Percentiles rank a stretch among this genome's conserved stretches.
Conservation (phyloP, 2,329 filamentous ascomycete genomes). For the Epichloe baconii region DNA sequence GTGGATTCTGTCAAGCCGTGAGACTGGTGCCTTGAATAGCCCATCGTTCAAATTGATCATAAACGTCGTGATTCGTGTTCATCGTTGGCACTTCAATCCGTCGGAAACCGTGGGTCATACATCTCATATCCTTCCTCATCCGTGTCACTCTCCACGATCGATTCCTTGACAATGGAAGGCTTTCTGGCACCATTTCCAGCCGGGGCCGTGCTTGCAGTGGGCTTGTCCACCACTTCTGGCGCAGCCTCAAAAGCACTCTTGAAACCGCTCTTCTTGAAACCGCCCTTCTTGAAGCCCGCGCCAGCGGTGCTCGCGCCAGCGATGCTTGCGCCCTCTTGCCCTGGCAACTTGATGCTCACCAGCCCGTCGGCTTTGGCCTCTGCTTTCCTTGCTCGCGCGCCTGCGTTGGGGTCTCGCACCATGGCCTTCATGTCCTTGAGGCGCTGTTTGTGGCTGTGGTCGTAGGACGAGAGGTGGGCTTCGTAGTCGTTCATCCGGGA, state of each 20-base stretch:
- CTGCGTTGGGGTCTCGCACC: conserved; percentile 56
- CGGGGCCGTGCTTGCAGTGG: neutral
- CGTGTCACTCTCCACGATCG: conserved; percentile 43
- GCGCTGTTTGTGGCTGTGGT: conserved; percentile 88
- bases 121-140: conserved; percentile 61
- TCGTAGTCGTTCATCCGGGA: conserved; percentile 93
- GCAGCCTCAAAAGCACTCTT: conserved; percentile 59
- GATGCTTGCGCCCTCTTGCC: conserved; percentile 14
- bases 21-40: too few species aligned
- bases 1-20: too few species aligned
- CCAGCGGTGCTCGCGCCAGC: conserved; percentile 13
- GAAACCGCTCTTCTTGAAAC: conserved; percentile 74
- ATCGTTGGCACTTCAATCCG: conserved; percentile 33
- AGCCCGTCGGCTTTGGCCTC: conserved; percentile 59
- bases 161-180: conserved; percentile 11
- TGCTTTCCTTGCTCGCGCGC: conserved; percentile 51
- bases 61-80: neutral
- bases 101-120: conserved; percentile 48
- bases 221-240: conserved; percentile 16
- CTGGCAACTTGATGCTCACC: conserved; percentile 51
- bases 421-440: conserved; percentile 81
- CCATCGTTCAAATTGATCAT: neutral
- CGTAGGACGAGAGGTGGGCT: conserved; percentile 84
- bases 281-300: conserved; percentile 50
- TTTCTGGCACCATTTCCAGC: conserved; percentile 15